Percentiles rank a stretch among this genome's conserved stretches.
These are phyloP conservation scores for Claviceps arundinis DNA, from an alignment of 2,329 filamentous ascomycete genomes.

Conservation along the genomic window DNA sequence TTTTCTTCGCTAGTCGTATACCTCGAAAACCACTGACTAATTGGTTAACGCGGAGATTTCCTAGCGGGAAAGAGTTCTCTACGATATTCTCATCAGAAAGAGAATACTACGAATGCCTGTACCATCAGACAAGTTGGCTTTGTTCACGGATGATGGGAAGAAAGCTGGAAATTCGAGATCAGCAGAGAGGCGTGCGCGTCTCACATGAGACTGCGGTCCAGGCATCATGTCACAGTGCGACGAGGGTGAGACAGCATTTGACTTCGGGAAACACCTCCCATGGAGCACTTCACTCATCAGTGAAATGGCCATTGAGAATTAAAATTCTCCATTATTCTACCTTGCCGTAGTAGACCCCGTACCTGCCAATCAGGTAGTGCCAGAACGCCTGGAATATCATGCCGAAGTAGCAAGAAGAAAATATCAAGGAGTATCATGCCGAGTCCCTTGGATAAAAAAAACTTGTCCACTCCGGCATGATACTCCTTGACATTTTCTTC, in stretches of 20 bases:
- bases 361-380: conserved; percentile 11
- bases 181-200: neutral
- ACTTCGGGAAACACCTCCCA: conserved; percentile 65
- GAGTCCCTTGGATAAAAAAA: conserved; percentile 5
- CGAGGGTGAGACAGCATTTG: conserved; percentile 7
- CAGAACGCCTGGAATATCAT: conserved; percentile 24
- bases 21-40: conserved; percentile 63
- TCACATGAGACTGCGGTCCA: neutral
- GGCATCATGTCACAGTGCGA: conserved; percentile 2
- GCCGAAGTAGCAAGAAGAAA: conserved; percentile 5
- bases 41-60: conserved; percentile 79
- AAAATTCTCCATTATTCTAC: conserved; percentile 31
- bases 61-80: conserved; percentile 43
- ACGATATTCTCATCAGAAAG: neutral
- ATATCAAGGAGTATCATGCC: conserved; percentile 15
- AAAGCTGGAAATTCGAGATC: too few relatives aligned
- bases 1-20: conserved; percentile 88
- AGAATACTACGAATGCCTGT: conserved; percentile 9
- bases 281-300: conserved; percentile 56
- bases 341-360: conserved; percentile 21
- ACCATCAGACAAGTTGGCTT: neutral
- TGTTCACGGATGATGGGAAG: too few relatives aligned
- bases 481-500: too few relatives aligned
- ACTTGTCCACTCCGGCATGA: too few relatives aligned
- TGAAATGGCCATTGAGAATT: conserved; percentile 63